Evolutionary conservation across 352 stramenopile genomes (phyloP).

Genomic region (Pythium monospermum): DNA sequence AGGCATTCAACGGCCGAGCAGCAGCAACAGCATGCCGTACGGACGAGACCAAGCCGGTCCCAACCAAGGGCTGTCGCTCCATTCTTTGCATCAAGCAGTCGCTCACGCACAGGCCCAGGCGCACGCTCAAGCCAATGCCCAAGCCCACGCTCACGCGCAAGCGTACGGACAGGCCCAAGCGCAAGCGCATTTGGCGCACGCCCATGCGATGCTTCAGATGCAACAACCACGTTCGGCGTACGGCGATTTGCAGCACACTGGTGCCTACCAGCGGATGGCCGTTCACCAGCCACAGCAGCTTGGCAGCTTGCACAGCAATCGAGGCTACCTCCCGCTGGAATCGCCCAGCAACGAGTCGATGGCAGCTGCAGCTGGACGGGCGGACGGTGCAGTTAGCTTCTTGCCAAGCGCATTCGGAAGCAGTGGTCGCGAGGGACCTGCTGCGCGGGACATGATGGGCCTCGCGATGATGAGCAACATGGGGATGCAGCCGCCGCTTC

Average conservation of each 20-base stretch:
- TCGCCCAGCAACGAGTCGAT: too few species aligned
- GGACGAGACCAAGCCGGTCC: conserved; percentile 26
- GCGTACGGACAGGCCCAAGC: too few species aligned
- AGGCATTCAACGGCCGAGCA: neutral
- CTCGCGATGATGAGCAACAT: conserved; percentile 46
- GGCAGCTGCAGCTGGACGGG: too few species aligned
- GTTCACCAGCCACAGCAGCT: conserved; percentile 20
- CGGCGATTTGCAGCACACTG: conserved; percentile 38
- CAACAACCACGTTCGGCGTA: conserved; percentile 38
- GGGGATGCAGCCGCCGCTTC: conserved; percentile 13
- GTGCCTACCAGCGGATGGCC: conserved; percentile 50
- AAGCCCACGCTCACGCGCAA: conserved; percentile 34
- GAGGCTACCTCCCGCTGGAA: conserved; percentile 18
- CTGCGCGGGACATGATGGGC: conserved; percentile 52
- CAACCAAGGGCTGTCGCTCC: conserved; percentile 40
- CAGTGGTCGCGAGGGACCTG: conserved; percentile 35
- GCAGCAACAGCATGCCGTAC: conserved; percentile 6
- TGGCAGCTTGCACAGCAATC: conserved; percentile 6
- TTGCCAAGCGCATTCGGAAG: conserved; percentile 7
- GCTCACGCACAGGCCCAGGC: conserved; percentile 20
- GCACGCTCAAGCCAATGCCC: conserved; percentile 24
- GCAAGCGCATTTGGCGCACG: conserved; percentile 40
- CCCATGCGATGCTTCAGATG: conserved; percentile 46
- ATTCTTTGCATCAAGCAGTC: conserved; percentile 52
- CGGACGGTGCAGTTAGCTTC: conserved; percentile 7